Percentiles rank a stretch among this genome's conserved stretches.
These are phyloP conservation scores for Pichia ethanolica DNA, from an alignment of 805 yeast genomes.

Conservation along the genomic window DNA sequence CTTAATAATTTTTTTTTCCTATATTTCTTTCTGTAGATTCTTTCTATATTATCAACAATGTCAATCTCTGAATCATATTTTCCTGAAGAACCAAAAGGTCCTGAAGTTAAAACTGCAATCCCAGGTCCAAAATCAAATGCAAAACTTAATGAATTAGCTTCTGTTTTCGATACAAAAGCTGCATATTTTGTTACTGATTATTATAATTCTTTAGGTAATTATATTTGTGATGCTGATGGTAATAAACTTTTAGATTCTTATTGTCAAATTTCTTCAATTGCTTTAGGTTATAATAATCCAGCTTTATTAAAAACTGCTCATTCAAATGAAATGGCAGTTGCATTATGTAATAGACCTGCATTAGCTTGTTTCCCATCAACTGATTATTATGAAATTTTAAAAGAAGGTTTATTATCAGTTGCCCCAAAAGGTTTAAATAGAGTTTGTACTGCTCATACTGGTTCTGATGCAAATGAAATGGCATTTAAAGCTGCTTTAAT, in stretches of 20 bases:
- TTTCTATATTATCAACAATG: constrained; percentile 7
- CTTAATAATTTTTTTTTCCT: background rate
- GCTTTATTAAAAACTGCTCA: constrained; percentile 51
- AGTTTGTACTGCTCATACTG: constrained; percentile 61
- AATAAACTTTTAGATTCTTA: constrained; percentile 54
- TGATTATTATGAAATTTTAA: constrained; percentile 43
- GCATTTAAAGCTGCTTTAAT: constrained; percentile 68
- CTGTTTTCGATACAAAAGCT: constrained; percentile 55
- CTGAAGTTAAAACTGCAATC: constrained; percentile 34
- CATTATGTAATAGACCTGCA: constrained; percentile 63
- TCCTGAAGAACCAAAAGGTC: constrained; percentile 45
- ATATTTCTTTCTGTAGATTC: background rate
- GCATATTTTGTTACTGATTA: constrained; percentile 60
- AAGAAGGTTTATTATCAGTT: constrained; percentile 44
- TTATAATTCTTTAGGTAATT: constrained; percentile 56
- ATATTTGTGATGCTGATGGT: constrained; percentile 60
- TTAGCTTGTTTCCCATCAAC: constrained; percentile 55
- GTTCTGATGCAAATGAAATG: constrained; percentile 64
- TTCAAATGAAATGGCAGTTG: constrained; percentile 54
- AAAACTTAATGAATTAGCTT: constrained; percentile 32
- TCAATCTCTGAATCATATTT: constrained; percentile 25
- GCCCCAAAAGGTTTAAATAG: constrained; percentile 57
- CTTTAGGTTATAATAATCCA: constrained; percentile 66
- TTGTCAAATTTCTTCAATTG: constrained; percentile 68
- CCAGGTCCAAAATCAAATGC: constrained; percentile 42